Evolutionary conservation across 306 rosid species (phyloP).

Genomic region (Psophocarpus tetragonolobus): DNA sequence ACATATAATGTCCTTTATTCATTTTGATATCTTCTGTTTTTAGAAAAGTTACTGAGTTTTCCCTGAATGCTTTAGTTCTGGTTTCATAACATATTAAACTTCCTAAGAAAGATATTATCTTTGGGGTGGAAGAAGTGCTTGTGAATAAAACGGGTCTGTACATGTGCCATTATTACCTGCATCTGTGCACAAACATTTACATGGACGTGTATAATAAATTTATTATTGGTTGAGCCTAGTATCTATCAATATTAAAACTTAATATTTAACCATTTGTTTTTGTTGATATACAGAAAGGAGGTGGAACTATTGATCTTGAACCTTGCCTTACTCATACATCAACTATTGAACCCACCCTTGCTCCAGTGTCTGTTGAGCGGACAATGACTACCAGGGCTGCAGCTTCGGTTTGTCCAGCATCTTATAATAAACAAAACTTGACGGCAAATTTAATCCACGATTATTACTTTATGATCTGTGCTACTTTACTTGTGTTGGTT

Average conservation of each 20-base stretch:
- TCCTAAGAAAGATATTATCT: background rate
- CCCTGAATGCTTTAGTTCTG: background rate
- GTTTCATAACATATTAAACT: slow-evolving; percentile 1
- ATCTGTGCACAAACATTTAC: background rate
- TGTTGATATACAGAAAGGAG: slow-evolving; percentile 72
- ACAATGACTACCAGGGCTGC: slow-evolving; percentile 97
- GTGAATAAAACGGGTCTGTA: slow-evolving; percentile 5
- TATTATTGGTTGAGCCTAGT: background rate
- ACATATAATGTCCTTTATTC: background rate
- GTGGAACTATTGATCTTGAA: slow-evolving; percentile 93
- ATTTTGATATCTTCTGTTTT: background rate
- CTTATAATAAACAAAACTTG: slow-evolving; percentile 20
- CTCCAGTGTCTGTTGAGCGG: slow-evolving; percentile 96
- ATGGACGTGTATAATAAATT: background rate
- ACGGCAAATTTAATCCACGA: slow-evolving; percentile 6
- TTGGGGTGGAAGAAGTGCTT: slow-evolving; percentile 8
- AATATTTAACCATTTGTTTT: slow-evolving; percentile 31
- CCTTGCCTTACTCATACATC: slow-evolving; percentile 97
- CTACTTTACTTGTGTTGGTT: background rate
- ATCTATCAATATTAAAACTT: slow-evolving; percentile 21
- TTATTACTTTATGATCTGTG: background rate
- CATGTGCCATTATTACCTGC: background rate
- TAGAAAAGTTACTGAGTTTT: slow-evolving; percentile 14
- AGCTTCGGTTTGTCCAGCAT: slow-evolving; percentile 74
- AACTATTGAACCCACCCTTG: slow-evolving; percentile 94